Evolutionary conservation across 192 early-diverging fungal species (phyloP).

Genomic region (Coemansia reversa): DNA sequence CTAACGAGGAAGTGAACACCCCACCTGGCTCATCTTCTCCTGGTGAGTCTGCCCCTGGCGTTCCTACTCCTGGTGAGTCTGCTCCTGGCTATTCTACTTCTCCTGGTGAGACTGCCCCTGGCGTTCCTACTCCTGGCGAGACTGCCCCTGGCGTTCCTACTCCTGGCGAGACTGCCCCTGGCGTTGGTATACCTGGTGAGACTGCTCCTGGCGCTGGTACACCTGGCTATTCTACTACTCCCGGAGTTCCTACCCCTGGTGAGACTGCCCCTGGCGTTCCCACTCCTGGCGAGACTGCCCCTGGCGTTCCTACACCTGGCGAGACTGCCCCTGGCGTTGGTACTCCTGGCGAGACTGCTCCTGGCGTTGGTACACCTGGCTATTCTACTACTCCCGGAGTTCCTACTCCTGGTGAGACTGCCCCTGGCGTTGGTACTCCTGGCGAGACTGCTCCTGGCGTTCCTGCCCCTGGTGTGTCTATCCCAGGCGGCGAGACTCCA

Average conservation of each 20-base stretch:
- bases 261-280: background rate
- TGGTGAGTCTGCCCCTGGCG: slow-evolving; percentile 13
- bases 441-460: slow-evolving; percentile 10
- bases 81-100: slow-evolving; percentile 8
- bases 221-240: slow-evolving; percentile 9
- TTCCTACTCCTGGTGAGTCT: slow-evolving; percentile 11
- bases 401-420: background rate
- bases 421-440: slow-evolving; percentile 1
- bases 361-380: background rate
- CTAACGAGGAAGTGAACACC: slow-evolving; percentile 35
- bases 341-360: background rate
- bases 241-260: slow-evolving; percentile 9
- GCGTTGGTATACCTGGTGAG: slow-evolving; percentile 11
- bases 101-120: slow-evolving; percentile 2
- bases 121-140: too few species aligned
- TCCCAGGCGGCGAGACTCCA: slow-evolving; percentile 7
- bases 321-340: background rate
- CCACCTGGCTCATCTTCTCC: background rate
- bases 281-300: slow-evolving; percentile 3
- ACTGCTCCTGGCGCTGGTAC: slow-evolving; percentile 14
- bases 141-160: slow-evolving; percentile 1
- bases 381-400: background rate
- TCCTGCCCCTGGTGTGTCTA: slow-evolving; percentile 2
- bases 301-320: background rate
- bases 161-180: slow-evolving; percentile 6